These are phyloP conservation scores for Cordyceps militaris DNA, from an alignment of 2,329 filamentous ascomycete species.

Conservation along the genomic window DNA sequence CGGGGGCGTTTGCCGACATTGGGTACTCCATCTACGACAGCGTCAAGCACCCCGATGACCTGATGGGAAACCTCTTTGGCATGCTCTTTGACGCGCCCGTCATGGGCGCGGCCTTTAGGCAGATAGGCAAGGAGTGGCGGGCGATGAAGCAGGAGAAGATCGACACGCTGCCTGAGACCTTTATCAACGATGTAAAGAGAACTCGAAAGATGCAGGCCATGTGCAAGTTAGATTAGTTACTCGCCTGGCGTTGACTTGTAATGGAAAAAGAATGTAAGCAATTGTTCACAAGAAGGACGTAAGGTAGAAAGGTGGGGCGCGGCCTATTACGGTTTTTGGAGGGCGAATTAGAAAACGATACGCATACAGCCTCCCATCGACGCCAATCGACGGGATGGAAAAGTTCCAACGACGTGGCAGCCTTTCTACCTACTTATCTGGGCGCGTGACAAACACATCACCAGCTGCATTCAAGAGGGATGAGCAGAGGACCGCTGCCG, in stretches of 20 bases:
- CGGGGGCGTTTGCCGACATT: conserved; percentile 4
- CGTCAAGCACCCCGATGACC: not conserved
- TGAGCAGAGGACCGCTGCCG: conserved; percentile 55
- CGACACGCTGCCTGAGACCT: conserved; percentile 1
- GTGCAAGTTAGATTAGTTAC: too few relatives aligned
- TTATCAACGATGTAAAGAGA: not conserved
- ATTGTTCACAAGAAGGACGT: too few relatives aligned
- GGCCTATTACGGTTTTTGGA: too few relatives aligned
- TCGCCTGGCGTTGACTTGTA: too few relatives aligned
- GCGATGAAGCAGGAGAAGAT: not conserved
- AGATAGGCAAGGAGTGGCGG: not conserved
- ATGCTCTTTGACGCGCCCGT: not conserved
- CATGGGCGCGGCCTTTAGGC: not conserved
- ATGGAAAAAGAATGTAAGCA: too few relatives aligned
- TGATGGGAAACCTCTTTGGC: not conserved
- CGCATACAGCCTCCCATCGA: too few relatives aligned
- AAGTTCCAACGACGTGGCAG: too few relatives aligned
- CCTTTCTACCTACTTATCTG: not conserved
- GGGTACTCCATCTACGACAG: conserved; percentile 10
- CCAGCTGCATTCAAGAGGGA: conserved; percentile 19
- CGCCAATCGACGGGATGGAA: too few relatives aligned
- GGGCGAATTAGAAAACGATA: too few relatives aligned
- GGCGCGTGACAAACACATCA: not conserved
- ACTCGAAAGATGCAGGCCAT: not conserved
- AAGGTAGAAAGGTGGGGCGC: too few relatives aligned